Conservation (phyloP, 768 basidiomycete genomes). For the Cyathus striatus region DNA sequence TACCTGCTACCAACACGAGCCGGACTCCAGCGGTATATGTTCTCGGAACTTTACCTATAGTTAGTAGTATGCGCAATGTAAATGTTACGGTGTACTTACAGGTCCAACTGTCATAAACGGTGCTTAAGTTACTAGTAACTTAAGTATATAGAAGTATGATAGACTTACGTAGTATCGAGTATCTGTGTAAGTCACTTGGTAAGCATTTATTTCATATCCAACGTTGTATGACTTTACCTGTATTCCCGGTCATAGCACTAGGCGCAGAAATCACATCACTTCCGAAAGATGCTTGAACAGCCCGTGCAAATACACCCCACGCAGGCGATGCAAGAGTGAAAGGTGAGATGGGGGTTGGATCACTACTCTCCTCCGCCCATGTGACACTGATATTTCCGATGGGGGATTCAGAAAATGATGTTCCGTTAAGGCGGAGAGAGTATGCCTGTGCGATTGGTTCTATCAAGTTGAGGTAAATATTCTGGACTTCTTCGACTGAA, state of each 20-base stretch:
- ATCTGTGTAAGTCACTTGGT: conserved; percentile 8
- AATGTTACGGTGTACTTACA: conserved; percentile 8
- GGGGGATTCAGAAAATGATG: conserved; percentile 6
- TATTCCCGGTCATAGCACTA: conserved; percentile 25
- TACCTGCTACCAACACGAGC: conserved; percentile 19
- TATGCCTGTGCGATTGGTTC: conserved; percentile 20
- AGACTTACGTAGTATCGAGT: conserved; percentile 23
- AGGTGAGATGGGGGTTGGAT: conserved; percentile 20
- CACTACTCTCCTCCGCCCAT: conserved; percentile 11
- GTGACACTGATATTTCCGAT: conserved; percentile 21
- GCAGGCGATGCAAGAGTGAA: conserved; percentile 12
- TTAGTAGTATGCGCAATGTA: background rate
- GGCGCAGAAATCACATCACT: conserved; percentile 18
- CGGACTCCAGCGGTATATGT: conserved; percentile 26
- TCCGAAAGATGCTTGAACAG: conserved; percentile 22
- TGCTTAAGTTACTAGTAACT: background rate
- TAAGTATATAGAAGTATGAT: background rate
- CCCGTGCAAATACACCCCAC: conserved; percentile 18
- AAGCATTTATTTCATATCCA: background rate
- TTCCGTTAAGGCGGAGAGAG: conserved; percentile 14
- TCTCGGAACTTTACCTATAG: conserved; percentile 10
- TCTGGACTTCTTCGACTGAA: conserved; percentile 12
- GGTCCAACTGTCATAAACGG: conserved; percentile 13
- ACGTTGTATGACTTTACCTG: conserved; percentile 9
- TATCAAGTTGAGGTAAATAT: conserved; percentile 12